A percentile compares a stretch with the other conserved stretches of the same genome.
Conservation (phyloP, 495 filamentous ascomycete genomes). For the Penicillium samsonianum region DNA sequence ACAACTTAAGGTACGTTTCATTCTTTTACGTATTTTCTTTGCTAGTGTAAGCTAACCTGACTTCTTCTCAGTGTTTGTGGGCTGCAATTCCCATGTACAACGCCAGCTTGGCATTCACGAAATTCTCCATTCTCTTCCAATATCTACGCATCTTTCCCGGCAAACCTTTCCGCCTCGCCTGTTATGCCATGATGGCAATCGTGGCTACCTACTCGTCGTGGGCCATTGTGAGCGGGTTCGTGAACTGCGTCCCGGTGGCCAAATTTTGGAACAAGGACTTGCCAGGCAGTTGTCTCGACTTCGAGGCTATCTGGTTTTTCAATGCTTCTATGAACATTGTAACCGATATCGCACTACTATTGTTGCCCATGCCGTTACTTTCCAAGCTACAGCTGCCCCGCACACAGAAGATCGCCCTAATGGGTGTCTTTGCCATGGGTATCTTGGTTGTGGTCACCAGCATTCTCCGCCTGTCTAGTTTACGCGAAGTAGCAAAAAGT, state of each 20-base stretch:
- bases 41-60: background rate
- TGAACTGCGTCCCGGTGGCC: conserved; percentile 57
- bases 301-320: conserved; percentile 48
- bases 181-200: conserved; percentile 37
- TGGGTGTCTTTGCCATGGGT: conserved; percentile 58
- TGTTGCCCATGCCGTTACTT: conserved; percentile 58
- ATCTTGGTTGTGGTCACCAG: conserved; percentile 47
- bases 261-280: conserved; percentile 55
- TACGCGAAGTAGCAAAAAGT: conserved; percentile 32
- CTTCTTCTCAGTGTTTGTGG: conserved; percentile 35
- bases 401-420: conserved; percentile 52
- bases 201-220: conserved; percentile 39
- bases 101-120: conserved; percentile 42
- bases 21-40: background rate
- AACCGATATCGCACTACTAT: conserved; percentile 57
- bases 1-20: conserved; percentile 35
- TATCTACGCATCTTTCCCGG: conserved; percentile 51
- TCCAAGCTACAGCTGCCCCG: conserved; percentile 50
- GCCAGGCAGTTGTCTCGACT: conserved; percentile 53
- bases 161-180: conserved; percentile 34
- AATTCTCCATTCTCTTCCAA: conserved; percentile 51
- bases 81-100: conserved; percentile 46
- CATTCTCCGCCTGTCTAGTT: conserved; percentile 38
- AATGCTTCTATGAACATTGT: conserved; percentile 56
- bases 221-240: conserved; percentile 44